These are phyloP conservation scores for Boletellus dicymbophilus DNA, from an alignment of 1,284 basidiomycete species.

Conservation along the genomic window DNA sequence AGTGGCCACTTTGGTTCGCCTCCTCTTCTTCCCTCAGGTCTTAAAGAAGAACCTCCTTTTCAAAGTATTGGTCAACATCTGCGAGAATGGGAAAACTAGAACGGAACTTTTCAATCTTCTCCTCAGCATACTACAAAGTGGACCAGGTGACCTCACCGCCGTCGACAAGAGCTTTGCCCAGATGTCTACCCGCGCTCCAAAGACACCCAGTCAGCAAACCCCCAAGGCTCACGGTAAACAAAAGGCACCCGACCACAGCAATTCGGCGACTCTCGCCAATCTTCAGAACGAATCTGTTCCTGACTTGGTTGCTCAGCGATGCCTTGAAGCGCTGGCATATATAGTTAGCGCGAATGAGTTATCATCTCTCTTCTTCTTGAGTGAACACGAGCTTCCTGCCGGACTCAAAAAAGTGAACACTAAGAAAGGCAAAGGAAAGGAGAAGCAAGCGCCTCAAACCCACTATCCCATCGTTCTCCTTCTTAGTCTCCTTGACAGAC, in stretches of 20 bases:
- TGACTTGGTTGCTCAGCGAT: slow-evolving; percentile 90
- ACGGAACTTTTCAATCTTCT: slow-evolving; percentile 93
- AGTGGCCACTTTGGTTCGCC: slow-evolving; percentile 87
- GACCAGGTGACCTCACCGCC: slow-evolving; percentile 87
- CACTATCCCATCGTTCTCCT: slow-evolving; percentile 91
- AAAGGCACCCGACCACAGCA: slow-evolving; percentile 57
- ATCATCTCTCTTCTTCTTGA: slow-evolving; percentile 90
- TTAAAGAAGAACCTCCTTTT: slow-evolving; percentile 85
- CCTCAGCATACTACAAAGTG: slow-evolving; percentile 92
- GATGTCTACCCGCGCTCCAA: slow-evolving; percentile 77
- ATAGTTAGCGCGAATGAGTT: slow-evolving; percentile 85
- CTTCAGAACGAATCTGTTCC: slow-evolving; percentile 85
- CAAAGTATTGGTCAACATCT: slow-evolving; percentile 92
- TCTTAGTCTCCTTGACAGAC: slow-evolving; percentile 83
- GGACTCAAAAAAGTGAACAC: slow-evolving; percentile 67
- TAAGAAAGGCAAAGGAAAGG: slow-evolving; percentile 93
- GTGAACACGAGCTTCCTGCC: slow-evolving; percentile 86
- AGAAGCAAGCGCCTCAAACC: slow-evolving; percentile 77
- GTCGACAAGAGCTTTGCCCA: slow-evolving; percentile 96
- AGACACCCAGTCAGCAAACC: slow-evolving; percentile 52
- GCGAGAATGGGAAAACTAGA: slow-evolving; percentile 92
- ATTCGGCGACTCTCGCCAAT: slow-evolving; percentile 54
- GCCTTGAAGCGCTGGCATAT: slow-evolving; percentile 85
- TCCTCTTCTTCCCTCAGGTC: slow-evolving; percentile 97
- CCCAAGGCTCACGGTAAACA: slow-evolving; percentile 75